phyloP scores from a whole-genome alignment of 805 yeast species.

The Sugiyamaella marilandica region DNA sequence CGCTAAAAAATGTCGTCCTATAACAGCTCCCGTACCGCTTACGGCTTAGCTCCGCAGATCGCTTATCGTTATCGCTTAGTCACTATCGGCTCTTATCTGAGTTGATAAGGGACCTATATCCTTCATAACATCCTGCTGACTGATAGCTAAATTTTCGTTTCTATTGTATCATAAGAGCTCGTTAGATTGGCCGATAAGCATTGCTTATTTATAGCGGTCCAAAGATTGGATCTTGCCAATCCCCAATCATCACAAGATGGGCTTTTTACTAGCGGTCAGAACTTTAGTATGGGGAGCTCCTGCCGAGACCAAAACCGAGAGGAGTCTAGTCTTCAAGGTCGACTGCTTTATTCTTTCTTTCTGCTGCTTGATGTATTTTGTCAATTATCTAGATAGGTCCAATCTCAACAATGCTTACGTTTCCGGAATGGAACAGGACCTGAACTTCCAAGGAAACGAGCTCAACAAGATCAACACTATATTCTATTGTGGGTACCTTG shows the following conservation, averaged over 20 bases:
- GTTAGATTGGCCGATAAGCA: neutral
- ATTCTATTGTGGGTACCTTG: slow-evolving; percentile 44
- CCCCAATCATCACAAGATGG: neutral
- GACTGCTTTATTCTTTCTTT: slow-evolving; percentile 28
- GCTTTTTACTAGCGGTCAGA: neutral
- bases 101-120: neutral
- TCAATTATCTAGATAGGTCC: slow-evolving; percentile 19
- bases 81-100: neutral
- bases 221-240: neutral
- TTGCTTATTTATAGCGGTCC: neutral
- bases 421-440: slow-evolving; percentile 53
- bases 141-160: neutral
- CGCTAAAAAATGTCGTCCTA: too few species aligned
- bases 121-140: neutral
- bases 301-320: slow-evolving; percentile 20
- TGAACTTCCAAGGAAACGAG: slow-evolving; percentile 54
- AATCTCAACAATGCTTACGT: slow-evolving; percentile 63
- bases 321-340: slow-evolving; percentile 30
- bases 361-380: neutral
- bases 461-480: slow-evolving; percentile 48
- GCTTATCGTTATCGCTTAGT: neutral
- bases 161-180: too few species aligned
- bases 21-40: too few species aligned
- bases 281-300: neutral
- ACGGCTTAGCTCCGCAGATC: neutral